A percentile compares a stretch with the other conserved stretches of the same genome.
Conservation (phyloP, 257 asterid genomes). For the Solanum piurae region DNA sequence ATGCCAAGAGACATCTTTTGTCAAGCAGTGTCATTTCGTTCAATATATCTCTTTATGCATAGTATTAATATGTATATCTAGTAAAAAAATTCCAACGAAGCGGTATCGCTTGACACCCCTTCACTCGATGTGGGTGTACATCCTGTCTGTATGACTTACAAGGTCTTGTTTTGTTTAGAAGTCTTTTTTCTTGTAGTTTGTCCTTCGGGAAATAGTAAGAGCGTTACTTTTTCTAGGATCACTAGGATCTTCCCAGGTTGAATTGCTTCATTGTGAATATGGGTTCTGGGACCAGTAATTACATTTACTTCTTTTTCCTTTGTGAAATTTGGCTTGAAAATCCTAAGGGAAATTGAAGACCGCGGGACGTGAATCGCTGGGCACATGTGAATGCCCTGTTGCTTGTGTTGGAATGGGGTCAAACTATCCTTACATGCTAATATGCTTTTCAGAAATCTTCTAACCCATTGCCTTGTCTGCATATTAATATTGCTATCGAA, state of each 20-base stretch:
- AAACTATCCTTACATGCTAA: not conserved
- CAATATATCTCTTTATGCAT: not conserved
- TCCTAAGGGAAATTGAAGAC: not conserved
- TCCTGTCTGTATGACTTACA: not conserved
- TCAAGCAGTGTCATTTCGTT: not conserved
- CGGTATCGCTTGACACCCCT: not conserved
- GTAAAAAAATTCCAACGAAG: not conserved
- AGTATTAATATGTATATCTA: not conserved
- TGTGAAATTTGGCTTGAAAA: not conserved
- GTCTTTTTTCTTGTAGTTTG: not conserved
- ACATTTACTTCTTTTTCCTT: not conserved
- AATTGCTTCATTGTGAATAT: not conserved
- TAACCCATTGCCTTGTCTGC: not conserved
- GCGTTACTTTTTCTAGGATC: not conserved
- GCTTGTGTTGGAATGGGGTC: not conserved
- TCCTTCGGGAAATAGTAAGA: not conserved
- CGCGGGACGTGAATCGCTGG: not conserved
- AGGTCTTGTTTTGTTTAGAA: not conserved
- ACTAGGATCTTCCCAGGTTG: not conserved
- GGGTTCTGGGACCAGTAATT: not conserved
- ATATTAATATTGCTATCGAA: constrained; percentile 3
- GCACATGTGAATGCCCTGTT: not conserved
- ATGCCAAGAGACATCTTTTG: not conserved
- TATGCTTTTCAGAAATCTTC: not conserved
- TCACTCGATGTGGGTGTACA: not conserved